phyloP scores from a whole-genome alignment of 2,329 filamentous ascomycete genomes.

The Trichocomaceae sp. region DNA sequence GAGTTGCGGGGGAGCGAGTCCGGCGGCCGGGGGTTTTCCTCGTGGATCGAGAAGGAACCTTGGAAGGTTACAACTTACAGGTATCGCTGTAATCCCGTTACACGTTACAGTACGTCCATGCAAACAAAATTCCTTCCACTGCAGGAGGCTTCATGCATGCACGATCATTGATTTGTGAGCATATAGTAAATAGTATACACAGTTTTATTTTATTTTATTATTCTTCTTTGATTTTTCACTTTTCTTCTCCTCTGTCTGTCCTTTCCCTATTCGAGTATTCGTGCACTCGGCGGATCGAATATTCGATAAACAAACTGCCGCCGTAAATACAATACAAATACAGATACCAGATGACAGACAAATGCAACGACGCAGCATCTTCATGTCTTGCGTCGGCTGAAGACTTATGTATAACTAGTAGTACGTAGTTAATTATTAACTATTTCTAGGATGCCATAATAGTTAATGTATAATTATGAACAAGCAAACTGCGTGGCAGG shows the following conservation, averaged over 20 bases:
- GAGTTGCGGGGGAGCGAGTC: constrained; percentile 10
- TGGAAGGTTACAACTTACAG: too few species aligned
- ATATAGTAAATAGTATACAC: neutral
- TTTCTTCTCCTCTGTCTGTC: neutral
- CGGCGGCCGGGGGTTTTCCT: constrained; percentile 7
- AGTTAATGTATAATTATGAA: neutral
- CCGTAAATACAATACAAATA: neutral
- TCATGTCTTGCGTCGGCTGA: neutral
- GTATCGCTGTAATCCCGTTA: neutral
- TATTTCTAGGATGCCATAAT: too few species aligned
- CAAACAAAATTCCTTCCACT: neutral
- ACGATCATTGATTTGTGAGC: neutral
- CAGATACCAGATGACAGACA: neutral
- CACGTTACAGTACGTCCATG: neutral
- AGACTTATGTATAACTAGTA: neutral
- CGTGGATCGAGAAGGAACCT: constrained; percentile 4
- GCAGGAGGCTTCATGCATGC: neutral
- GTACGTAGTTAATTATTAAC: too few species aligned
- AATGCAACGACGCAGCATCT: neutral
- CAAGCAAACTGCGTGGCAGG: neutral
- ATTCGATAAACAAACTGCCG: neutral
- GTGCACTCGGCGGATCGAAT: neutral
- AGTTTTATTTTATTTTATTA: neutral
- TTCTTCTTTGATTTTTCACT: neutral
- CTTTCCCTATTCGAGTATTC: neutral